Conservation (phyloP, 2,329 filamentous ascomycete genomes). For the Diaporthe vaccinii region DNA sequence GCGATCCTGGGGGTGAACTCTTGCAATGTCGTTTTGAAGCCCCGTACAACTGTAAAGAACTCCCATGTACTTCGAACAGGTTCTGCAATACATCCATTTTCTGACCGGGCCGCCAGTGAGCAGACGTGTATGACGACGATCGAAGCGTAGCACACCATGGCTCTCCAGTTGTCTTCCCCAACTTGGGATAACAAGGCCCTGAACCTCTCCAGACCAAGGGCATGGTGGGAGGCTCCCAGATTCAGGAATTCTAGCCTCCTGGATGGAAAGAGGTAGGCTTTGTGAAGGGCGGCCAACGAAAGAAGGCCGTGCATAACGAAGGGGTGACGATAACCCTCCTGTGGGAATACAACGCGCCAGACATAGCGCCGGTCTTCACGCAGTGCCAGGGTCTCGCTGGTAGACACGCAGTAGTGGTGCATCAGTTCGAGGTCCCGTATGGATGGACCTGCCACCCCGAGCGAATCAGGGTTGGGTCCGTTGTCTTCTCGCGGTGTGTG, state of each 20-base stretch:
- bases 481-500: not conserved
- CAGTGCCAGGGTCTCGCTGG: not conserved
- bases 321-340: conserved; percentile 4
- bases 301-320: conserved; percentile 28
- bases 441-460: not conserved
- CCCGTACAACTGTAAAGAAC: not conserved
- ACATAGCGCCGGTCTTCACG: not conserved
- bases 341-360: conserved; percentile 9
- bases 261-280: not conserved
- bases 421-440: not conserved
- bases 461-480: not conserved
- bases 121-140: conserved; percentile 1
- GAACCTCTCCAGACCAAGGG: not conserved
- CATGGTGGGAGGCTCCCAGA: not conserved
- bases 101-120: not conserved
- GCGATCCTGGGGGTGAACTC: not conserved
- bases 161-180: not conserved
- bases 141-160: conserved; percentile 3
- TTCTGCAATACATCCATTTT: conserved; percentile 5
- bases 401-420: conserved; percentile 7
- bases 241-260: not conserved
- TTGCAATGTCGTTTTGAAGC: not conserved
- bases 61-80: not conserved
- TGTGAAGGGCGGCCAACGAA: conserved; percentile 19
- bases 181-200: not conserved